Evolutionary conservation across 306 rosid species (phyloP).

Genomic region (Fragaria iinumae): DNA sequence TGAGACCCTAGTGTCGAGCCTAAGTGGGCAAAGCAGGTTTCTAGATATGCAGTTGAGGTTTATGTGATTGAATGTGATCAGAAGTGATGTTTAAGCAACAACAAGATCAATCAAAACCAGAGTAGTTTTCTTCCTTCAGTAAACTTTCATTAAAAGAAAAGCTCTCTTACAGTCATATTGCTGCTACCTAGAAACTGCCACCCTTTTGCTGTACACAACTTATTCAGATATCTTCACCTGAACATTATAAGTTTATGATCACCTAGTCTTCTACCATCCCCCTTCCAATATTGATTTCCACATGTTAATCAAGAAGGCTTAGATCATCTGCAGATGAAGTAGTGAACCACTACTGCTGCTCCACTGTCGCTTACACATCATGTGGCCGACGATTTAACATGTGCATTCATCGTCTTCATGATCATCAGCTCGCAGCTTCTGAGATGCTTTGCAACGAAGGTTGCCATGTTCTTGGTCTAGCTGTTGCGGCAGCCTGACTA

Average conservation of each 20-base stretch:
- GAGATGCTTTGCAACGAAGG: conserved; percentile 79
- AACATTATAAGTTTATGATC: conserved; percentile 9
- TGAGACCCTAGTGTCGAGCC: background rate
- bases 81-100: conserved; percentile 5
- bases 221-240: conserved; percentile 12
- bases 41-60: background rate
- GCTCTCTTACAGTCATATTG: conserved; percentile 9
- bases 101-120: background rate
- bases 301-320: conserved; percentile 30
- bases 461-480: conserved; percentile 81
- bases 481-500: conserved; percentile 29
- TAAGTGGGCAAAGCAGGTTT: background rate
- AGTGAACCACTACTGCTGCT: conserved; percentile 24
- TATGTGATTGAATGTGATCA: background rate
- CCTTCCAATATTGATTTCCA: conserved; percentile 34
- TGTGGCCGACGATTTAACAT: conserved; percentile 31
- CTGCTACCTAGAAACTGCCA: conserved; percentile 10
- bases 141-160: conserved; percentile 3
- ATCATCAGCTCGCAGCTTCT: conserved; percentile 54
- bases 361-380: conserved; percentile 45
- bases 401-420: conserved; percentile 1
- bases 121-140: conserved; percentile 12
- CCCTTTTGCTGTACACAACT: conserved; percentile 19
- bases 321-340: conserved; percentile 25
- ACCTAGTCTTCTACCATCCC: conserved; percentile 16